Base-by-base conservation (phyloP, 345 rosid species). In the Brassica juncea region DNA sequence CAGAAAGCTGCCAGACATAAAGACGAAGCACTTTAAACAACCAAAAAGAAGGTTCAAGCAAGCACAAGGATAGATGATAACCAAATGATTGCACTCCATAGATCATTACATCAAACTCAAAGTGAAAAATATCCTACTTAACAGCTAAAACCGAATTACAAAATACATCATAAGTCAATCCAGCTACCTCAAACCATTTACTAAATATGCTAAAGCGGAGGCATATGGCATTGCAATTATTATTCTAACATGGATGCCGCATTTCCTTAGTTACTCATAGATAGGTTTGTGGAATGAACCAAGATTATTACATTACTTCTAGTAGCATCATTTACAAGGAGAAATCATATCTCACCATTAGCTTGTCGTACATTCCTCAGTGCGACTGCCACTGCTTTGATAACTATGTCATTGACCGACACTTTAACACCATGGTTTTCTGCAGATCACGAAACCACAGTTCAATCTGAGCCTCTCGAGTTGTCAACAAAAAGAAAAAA, bases 391-490 rank as follows among this genome's bases (percentile, higher is more conserved):
- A 92, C 97, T 67, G 93, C 97, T 88, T 94, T 92, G 77, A 92
- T 92, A 84, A 92, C 91, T 81, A 92, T 90, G 87, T 94, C 99
- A 82, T 94, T 94, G 39, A 94, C 98, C n/a, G 99, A 94, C 71
- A 92, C 97, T 87, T 92, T 92, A 44, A 83, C 80, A 77, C 88
- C 91, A 86, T 91, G 97, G 69, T 82, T 84, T 73, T 94, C 99
- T 94, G 95, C 44, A 84, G 83, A 82, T 79, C 6, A 49, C 73
- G 59, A 60, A 74, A 77, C 35, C 59, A 73, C 49, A 80, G 71
- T 80, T 73, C 70, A 66, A 4, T 65, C 34, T 75, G 32, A 85
- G 74, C 69, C 70, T 67, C 70, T 80, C 47, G 81, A 75, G 64
- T n/a, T 32, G 19, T 54, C 62, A 58, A 66, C 57, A 76, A 31